Percentiles rank a stretch among this genome's conserved stretches.
phyloP scores from a whole-genome alignment of 2,329 filamentous ascomycete species.

The Cladophialophora yegresii region DNA sequence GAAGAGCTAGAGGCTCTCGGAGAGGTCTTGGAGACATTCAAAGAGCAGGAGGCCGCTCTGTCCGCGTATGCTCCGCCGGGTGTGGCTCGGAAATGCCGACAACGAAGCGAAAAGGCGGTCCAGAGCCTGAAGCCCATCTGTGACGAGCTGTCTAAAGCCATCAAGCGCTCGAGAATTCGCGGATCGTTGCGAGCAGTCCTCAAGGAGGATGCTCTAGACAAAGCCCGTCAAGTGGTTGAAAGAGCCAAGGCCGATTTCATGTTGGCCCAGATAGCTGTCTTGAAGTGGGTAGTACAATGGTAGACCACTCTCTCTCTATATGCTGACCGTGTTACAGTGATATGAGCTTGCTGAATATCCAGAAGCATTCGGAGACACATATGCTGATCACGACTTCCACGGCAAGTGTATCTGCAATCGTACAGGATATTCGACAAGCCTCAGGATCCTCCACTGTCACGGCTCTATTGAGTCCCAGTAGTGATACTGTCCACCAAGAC shows the following conservation, averaged over 20 bases:
- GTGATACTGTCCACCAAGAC: neutral
- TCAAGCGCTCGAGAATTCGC: constrained; percentile 12
- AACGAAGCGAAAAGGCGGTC: constrained; percentile 13
- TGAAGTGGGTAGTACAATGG: constrained; percentile 6
- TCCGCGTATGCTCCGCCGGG: constrained; percentile 8
- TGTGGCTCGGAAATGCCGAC: constrained; percentile 17
- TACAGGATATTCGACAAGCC: neutral
- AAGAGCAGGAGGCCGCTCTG: constrained; percentile 15
- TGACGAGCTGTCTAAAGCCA: constrained; percentile 3
- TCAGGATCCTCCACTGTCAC: neutral
- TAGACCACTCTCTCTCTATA: neutral
- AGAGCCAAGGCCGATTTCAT: constrained; percentile 13
- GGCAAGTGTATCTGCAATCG: neutral
- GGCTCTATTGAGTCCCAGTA: neutral
- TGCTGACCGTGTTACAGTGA: constrained; percentile 5
- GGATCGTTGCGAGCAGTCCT: constrained; percentile 16
- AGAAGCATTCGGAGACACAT: constrained; percentile 15
- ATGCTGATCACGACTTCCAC: neutral
- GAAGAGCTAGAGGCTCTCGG: constrained; percentile 16
- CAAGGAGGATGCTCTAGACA: constrained; percentile 13
- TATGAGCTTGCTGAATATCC: constrained; percentile 13
- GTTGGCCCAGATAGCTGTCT: constrained; percentile 9
- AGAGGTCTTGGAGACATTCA: constrained; percentile 11
- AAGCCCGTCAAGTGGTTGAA: constrained; percentile 10
- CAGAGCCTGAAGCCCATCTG: constrained; percentile 13